Base-by-base conservation (phyloP, 768 basidiomycete genomes). In the Suillus spraguei region DNA sequence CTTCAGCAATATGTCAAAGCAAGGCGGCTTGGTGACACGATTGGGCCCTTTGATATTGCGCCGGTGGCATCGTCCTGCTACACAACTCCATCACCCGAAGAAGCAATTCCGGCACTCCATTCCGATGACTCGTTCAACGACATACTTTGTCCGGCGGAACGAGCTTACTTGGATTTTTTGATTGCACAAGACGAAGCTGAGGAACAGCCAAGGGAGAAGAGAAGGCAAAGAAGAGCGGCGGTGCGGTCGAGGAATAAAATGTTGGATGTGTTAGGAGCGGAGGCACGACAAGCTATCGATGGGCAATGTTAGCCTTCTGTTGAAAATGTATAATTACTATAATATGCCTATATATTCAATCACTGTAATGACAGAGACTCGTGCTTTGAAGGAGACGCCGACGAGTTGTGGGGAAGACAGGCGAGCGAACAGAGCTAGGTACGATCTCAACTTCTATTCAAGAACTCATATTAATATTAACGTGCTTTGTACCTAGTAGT, bases 251-350 rank as follows among this genome's bases (percentile, higher is more conserved):
- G 60, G 6, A 39, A 58, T 53, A 66, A 66, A 32, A 64, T 53
- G 22, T 17, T 66, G 59, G 38, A 65, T 54, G 46, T 66, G 38
- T 55, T 66, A 36, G 65, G 65, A 16, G 39, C 13, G 32, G 65
- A 66, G 36, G 65, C 65, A 8, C 41, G 59, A 22, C 11, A 53
- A 24, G 60, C 53, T 53, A 41, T 67, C n/a, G 50, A 62, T 35
- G 33, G 53, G 5, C 55, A n/a, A 58, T 58, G 5, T 7, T 59
- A 41, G 9, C 22, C 17, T 24, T 36, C 55, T 58, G 55, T 35
- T 38, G 33, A 22, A 36, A n/a, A 44, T 41, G 41, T 14, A 58
- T 5, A 28, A 28, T 28, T 28, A 28, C 28, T 28, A 28, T 28
- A n/a, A 41, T 39, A 56, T 56, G 55, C 16, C 33, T 24, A 16